Base-by-base conservation (phyloP, 495 filamentous ascomycete genomes). In the Xylaria castorea region DNA sequence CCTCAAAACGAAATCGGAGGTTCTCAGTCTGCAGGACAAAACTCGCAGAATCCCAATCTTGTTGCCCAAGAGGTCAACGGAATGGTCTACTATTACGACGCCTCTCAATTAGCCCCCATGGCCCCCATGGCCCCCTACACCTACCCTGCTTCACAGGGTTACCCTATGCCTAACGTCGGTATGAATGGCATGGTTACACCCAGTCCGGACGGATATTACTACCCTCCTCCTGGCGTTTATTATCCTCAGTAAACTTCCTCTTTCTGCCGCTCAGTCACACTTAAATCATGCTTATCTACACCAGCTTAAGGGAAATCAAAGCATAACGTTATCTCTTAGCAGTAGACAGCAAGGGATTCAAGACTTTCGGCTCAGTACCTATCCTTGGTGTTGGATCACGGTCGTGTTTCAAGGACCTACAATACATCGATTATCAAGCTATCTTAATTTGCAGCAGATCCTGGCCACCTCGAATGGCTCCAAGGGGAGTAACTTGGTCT, bases 1-100 rank as follows among this genome's bases (percentile, higher is more conserved):
- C 81, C 86, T 76, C 83, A 75, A 70, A 76, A 66, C 80, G 91
- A 73, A 77, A 79, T 77, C 74, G 82, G 70, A 75, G 79, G 67
- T 65, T 81, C 50, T 75, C 86, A 76, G 79, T 84, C 58, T 81
- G 88, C 77, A 74, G 85, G 79, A 1, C 74, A 77, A 36, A 72
- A 27, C 18, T 66, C 71, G 8, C 82, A 87, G 4, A 88, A 89
- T 68, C 80, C 88, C 9, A 91, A 89, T 74, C 92, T 93, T 36
- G 92, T 98, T 62, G 93, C 94, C 3, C 95, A 97, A 78, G 96
- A 98, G 82, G 89, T 90, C 74, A 94, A 95, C 73, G 96, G 97
- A 60, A 98, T 95, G 85, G 94, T 97, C 5, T 98, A 97, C 80
- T 99, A 97, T 79, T 94, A 94, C 71, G 91, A 97, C 76, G 86